Base-by-base conservation (phyloP, 192 early-diverging fungal species). In the Helicostylum pulchrum region DNA sequence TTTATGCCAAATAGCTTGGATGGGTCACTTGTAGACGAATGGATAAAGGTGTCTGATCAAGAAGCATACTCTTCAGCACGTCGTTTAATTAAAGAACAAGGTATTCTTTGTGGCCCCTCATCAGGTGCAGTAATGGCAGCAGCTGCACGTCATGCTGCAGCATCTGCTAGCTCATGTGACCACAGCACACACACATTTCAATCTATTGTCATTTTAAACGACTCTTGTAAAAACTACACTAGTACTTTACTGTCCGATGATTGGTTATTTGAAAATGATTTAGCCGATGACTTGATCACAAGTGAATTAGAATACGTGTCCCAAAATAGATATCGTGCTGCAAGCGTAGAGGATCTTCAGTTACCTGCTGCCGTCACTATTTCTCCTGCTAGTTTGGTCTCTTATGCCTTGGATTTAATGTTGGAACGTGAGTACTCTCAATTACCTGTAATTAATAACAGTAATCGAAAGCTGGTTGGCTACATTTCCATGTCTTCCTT, bases 361-460 rank as follows among this genome's bases (percentile, higher is more conserved):
- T 68, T 94, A 10, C 90, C 90, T 0, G 87, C 86, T 0, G 91
- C 93, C 0, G 83, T 92, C 1, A 82, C 88, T 14, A 82, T 94
- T 7, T 66, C 81, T 12, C 83, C 83, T 23, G 72, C 65, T 30
- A 75, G 84, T 43, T 65, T 82, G 2, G 71, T 91, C 19, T 78
- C 81, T 1, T 73, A 80, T 11, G 91, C 93, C 5, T 53, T 91
- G 19, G 85, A 86, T 44, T 64, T 92, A 62, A 94, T 94, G 93
- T 42, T 84, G 21, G 83, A 88, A 31, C 77, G 91, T 26, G 91
- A 94, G 54, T 94, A 87, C 74, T 94, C 93, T n/a, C 93, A 94
- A 72, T 65, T 94, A 48, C 93, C 91, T 0, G 90, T 93, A 2
- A 78, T 91, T 32, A 78, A 82, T 61, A 57, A 78, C 0, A 52